Conservation (phyloP, 352 stramenopile species). For the Globisporangium echinulatum region DNA sequence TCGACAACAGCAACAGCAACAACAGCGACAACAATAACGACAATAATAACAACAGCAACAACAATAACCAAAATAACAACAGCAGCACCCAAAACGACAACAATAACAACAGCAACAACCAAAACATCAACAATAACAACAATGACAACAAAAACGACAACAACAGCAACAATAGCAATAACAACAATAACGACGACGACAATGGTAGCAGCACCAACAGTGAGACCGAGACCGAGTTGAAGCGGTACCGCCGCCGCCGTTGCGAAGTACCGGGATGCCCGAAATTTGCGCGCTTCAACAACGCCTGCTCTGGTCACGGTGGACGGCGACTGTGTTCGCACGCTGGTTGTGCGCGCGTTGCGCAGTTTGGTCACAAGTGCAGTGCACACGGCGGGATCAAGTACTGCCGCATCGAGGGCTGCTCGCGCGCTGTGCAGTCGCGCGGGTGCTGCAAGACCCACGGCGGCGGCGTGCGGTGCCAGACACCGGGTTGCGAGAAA, state of each 20-base stretch:
- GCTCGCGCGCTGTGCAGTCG: conserved; percentile 69
- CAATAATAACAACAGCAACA: neutral
- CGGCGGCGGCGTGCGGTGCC: conserved; percentile 79
- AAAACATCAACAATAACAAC: neutral
- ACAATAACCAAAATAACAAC: neutral
- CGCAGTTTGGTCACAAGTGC: conserved; percentile 80
- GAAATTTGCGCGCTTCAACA: conserved; percentile 81
- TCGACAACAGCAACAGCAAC: too few relatives aligned
- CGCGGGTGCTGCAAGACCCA: conserved; percentile 85
- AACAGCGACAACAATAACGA: neutral
- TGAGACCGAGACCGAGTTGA: conserved; percentile 15
- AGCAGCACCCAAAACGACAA: too few relatives aligned
- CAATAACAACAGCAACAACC: neutral
- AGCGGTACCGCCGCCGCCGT: conserved; percentile 56
- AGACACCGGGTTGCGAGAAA: conserved; percentile 69
- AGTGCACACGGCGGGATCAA: conserved; percentile 74
- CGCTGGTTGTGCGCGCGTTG: conserved; percentile 55
- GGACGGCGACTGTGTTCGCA: conserved; percentile 68
- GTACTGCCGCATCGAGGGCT: conserved; percentile 63
- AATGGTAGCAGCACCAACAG: neutral
- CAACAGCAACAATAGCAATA: too few relatives aligned
- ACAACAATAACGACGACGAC: conserved; percentile 1
- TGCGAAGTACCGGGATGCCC: conserved; percentile 59
- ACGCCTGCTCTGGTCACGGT: conserved; percentile 63
- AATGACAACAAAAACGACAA: too few relatives aligned